These are phyloP conservation scores for Pseudocercospora musae DNA, from an alignment of 2,329 filamentous ascomycete genomes.

Conservation along the genomic window DNA sequence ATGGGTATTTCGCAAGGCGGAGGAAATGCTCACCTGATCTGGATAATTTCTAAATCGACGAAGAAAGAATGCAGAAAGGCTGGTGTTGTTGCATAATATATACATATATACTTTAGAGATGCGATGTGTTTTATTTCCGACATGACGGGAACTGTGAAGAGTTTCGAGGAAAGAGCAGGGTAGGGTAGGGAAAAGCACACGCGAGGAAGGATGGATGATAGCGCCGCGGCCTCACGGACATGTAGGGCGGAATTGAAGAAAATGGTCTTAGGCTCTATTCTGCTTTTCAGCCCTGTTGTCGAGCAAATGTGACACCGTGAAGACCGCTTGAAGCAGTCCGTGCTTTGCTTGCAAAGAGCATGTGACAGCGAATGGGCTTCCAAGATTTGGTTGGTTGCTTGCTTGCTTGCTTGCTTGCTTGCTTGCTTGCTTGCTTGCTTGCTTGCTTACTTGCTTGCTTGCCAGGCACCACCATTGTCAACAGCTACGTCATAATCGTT, in stretches of 20 bases:
- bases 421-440: background rate
- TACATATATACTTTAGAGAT: background rate
- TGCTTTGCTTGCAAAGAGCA: background rate
- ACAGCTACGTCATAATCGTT: background rate
- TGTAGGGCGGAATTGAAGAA: too few relatives aligned
- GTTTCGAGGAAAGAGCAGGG: too few relatives aligned
- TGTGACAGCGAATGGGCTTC: background rate
- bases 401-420: background rate
- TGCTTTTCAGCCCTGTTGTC: too few relatives aligned
- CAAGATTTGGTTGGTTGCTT: background rate
- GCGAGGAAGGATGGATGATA: background rate
- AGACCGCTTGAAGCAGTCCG: too few relatives aligned
- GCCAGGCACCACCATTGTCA: background rate
- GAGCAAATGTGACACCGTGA: too few relatives aligned
- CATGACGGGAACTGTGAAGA: background rate
- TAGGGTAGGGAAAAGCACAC: background rate
- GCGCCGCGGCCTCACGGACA: background rate
- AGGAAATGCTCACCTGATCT: background rate
- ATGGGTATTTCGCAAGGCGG: constrained; percentile 3
- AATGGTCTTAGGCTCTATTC: too few relatives aligned
- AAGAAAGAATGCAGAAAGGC: background rate
- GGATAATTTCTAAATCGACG: constrained; percentile 3
- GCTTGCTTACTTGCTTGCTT: background rate
- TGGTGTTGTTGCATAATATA: constrained; percentile 3
- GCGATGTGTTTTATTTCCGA: background rate